Evolutionary conservation across 495 filamentous ascomycete species (phyloP), one percentile per base, ranked within the genome.

Genomic region (Hypomontagnella submonticulosa): DNA sequence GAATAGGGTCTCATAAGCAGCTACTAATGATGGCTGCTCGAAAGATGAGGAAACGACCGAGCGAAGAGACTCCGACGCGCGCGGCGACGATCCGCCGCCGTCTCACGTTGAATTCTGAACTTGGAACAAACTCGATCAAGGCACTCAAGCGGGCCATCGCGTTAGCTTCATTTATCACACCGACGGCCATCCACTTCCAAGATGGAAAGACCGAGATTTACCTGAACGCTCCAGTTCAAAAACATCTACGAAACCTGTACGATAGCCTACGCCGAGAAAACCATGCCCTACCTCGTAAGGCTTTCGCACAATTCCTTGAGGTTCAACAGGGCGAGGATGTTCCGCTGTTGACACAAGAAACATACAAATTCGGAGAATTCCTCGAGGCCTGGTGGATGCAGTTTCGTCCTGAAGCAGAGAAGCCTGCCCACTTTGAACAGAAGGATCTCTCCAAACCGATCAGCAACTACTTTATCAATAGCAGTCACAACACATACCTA

Each of bases 401-500:
- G 4, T 73, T 70, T 23, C 72, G 74, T 0, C 78, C 77, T 70
- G 48, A 72, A 19, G 77, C 76, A 11, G 63, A 72, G 13, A 72
- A 66, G 36, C 66, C 68, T 6, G 49, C 57, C 12, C 36, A 63
- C 4, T 7, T 62, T 3, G 57, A 69, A 15, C 64, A 76, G 2
- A 73, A 75, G 9, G 76, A 80, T 60, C 43, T 72, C 13, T 73
- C 75, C 1, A 75, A 75, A 27, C 92, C 92, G 11, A 82, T 97
- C 40, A 90, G 88, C 62, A 90, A 92, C 63, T 98, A 97, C 77
- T 97, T 92, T 71, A 91, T 98, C 65, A 94, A 89, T 41, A 92
- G 88, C 27, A 93, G 90, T 64, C 94, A 98, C 78, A 98, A 98
- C 73, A 97, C 94, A 0, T 98, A 97, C 71, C 81, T 98, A 62